Conservation (phyloP, 2,329 filamentous ascomycete species). For the Pseudocercospora fuligena region DNA sequence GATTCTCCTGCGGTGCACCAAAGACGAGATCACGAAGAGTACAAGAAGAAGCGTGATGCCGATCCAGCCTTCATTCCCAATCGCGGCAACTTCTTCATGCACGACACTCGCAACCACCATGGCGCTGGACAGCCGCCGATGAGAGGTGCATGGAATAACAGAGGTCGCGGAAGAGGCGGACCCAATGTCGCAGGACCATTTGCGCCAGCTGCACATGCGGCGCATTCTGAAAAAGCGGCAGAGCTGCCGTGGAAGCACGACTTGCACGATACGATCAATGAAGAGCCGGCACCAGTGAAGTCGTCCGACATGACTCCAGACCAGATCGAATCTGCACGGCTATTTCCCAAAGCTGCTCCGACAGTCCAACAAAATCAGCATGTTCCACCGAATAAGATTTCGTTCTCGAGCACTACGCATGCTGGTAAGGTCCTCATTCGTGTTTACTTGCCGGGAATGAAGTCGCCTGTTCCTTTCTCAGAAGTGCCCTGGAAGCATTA, state of each 20-base stretch:
- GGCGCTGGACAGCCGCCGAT: slow-evolving; percentile 28
- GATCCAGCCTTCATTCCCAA: slow-evolving; percentile 95
- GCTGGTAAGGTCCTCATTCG: slow-evolving; percentile 85
- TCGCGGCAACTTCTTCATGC: slow-evolving; percentile 94
- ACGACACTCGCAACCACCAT: slow-evolving; percentile 70
- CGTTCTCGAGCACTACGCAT: slow-evolving; percentile 79
- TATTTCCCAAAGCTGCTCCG: slow-evolving; percentile 29
- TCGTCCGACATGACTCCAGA: slow-evolving; percentile 25
- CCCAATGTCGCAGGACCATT: slow-evolving; percentile 58
- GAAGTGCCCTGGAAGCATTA: slow-evolving; percentile 85
- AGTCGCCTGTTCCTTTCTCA: slow-evolving; percentile 70
- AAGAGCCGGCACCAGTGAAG: slow-evolving; percentile 35
- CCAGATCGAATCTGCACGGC: slow-evolving; percentile 34
- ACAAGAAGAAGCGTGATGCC: slow-evolving; percentile 82
- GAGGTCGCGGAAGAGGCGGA: slow-evolving; percentile 68
- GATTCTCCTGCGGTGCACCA: slow-evolving; percentile 67
- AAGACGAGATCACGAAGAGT: slow-evolving; percentile 87
- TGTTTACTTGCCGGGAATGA: slow-evolving; percentile 78
- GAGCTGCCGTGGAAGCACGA: slow-evolving; percentile 90
- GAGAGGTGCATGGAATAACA: slow-evolving; percentile 47
- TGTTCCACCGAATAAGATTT: slow-evolving; percentile 32
- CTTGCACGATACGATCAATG: slow-evolving; percentile 72
- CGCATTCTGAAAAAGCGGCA: slow-evolving; percentile 62
- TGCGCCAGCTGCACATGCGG: slow-evolving; percentile 53
- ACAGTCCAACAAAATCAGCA: slow-evolving; percentile 16